Conservation (phyloP, 2,329 filamentous ascomycete species). For the Camptophora hylomeconis region DNA sequence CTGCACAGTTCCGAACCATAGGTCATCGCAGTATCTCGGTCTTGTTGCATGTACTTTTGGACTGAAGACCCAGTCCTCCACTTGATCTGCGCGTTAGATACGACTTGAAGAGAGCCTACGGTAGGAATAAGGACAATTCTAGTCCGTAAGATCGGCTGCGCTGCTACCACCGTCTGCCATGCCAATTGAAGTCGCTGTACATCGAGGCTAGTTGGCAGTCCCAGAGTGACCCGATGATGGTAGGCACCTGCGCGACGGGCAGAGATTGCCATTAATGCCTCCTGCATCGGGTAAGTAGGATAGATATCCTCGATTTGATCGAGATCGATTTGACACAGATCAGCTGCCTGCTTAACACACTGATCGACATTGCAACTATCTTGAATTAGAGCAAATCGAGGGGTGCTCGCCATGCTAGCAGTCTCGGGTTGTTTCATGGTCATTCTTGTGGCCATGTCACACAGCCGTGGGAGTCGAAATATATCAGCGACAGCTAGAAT, state of each 20-base stretch:
- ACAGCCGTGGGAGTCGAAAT: constrained; percentile 27
- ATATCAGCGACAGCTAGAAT: constrained; percentile 18
- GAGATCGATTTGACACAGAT: constrained; percentile 11
- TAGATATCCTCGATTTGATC: constrained; percentile 25
- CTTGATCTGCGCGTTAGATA: constrained; percentile 15
- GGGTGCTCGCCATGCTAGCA: constrained; percentile 44
- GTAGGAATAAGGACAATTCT: constrained; percentile 21
- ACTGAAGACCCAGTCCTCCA: constrained; percentile 13
- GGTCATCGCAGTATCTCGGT: constrained; percentile 4
- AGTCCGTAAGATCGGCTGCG: constrained; percentile 28
- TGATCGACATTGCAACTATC: no score
- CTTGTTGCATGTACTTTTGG: constrained; percentile 5
- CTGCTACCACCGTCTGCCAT: constrained; percentile 24
- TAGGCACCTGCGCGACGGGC: constrained; percentile 28
- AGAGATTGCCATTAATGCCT: constrained; percentile 30
- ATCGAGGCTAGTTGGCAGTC: constrained; percentile 20
- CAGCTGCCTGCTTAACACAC: constrained; percentile 13
- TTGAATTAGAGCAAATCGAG: constrained; percentile 29
- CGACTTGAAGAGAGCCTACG: constrained; percentile 20
- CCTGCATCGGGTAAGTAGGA: constrained; percentile 30
- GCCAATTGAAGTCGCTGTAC: constrained; percentile 24
- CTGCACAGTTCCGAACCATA: constrained; percentile 9
- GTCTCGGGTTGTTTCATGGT: constrained; percentile 16
- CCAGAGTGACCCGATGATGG: constrained; percentile 25
- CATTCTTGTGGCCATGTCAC: constrained; percentile 36